Percentiles rank a stretch among this genome's conserved stretches.
These are phyloP conservation scores for Hypoxylon sp. DNA, from an alignment of 2,329 filamentous ascomycete species.

Conservation along the genomic window DNA sequence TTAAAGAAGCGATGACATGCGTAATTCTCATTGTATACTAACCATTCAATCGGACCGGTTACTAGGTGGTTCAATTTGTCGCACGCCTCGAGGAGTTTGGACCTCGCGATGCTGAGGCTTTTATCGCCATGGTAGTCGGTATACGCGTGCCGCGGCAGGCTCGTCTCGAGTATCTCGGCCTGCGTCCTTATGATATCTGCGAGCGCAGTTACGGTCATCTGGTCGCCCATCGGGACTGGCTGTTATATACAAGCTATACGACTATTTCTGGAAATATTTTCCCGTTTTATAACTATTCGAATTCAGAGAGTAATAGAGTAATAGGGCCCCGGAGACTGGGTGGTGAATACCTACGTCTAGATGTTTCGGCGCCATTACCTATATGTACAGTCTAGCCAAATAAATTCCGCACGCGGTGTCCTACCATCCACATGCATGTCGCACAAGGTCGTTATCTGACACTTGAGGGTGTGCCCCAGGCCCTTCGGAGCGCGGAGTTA, in stretches of 20 bases:
- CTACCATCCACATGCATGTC: slow-evolving; percentile 23
- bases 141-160: slow-evolving; percentile 29
- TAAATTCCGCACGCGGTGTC: slow-evolving; percentile 37
- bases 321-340: slow-evolving; percentile 12
- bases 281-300: slow-evolving; percentile 18
- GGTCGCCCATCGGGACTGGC: slow-evolving; percentile 36
- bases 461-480: slow-evolving; percentile 7
- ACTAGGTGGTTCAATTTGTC: slow-evolving; percentile 42
- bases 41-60: slow-evolving; percentile 41
- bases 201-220: slow-evolving; percentile 42
- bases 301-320: background rate
- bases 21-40: slow-evolving; percentile 7
- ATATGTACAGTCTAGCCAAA: slow-evolving; percentile 33
- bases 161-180: slow-evolving; percentile 39
- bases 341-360: background rate
- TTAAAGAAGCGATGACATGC: background rate
- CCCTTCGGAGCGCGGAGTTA: slow-evolving; percentile 39
- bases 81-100: slow-evolving; percentile 41
- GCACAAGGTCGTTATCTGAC: slow-evolving; percentile 35
- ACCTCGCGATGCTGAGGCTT: slow-evolving; percentile 40
- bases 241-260: background rate
- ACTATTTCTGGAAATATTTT: slow-evolving; percentile 6
- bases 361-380: slow-evolving; percentile 17
- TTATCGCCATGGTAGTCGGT: slow-evolving; percentile 38
- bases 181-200: slow-evolving; percentile 40